Evolutionary conservation across 2,329 filamentous ascomycete genomes (phyloP), one percentile per base, ranked within the genome.

Genomic region (Alternaria gansuensis): DNA sequence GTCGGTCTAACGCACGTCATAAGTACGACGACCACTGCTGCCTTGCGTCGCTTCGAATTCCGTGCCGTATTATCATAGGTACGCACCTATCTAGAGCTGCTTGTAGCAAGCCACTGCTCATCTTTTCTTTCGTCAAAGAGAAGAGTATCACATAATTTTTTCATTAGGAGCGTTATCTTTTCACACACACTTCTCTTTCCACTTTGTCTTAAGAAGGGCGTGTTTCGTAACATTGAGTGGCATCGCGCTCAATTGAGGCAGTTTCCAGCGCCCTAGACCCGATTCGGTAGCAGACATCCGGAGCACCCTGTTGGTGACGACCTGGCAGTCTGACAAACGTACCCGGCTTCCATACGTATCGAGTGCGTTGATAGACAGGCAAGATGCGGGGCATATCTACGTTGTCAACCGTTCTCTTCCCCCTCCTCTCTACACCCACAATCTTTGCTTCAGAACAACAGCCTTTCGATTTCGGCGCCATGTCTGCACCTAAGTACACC

Each of bases 401-500:
- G 34, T 29, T 65, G 9, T 57, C 61, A 5, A 40, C 65, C 34
- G 28, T 63, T 52, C 43, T 74, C 54, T 39, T 63, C 21, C 64
- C 61, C 36, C 34, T 70, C 36, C 40, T 64, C 53, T 61, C 62
- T 23, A 36, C 52, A 39, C 46, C 53, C 39, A 45, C 21, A 21
- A 57, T 62, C 40, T 37, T 65, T 51, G 69, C 73, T 46, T 71
- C 65, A 46, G 70, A 73, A 61, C 71, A 77, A 66, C 69, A 77
- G 48, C 71, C 73, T 21, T 74, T 75, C 48, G 66, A 77, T 61
- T 74, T 72, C 52, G 68, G 67, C 66, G 72, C 61, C 21, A 78
- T 78, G 77, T 69, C 75, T 60, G 58, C 68, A 57, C 67, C 74
- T 54, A 79, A 79, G 9, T 90, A 89, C 77, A 83, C 81, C 7